Base-by-base conservation (phyloP, 805 yeast genomes). In the Dipodascus geniculatus region DNA sequence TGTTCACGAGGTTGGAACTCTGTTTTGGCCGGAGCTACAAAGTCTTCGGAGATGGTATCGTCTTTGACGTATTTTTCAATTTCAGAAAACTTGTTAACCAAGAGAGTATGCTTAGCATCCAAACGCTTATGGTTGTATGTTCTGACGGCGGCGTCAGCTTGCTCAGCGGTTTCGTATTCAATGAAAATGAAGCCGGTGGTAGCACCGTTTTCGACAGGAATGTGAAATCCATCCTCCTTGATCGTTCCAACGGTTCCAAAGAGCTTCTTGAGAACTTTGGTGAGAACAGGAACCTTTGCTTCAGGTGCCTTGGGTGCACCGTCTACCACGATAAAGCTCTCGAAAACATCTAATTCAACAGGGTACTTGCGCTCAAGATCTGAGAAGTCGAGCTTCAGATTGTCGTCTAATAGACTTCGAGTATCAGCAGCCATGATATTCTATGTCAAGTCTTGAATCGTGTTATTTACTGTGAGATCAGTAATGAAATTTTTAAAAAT, bases 291-390 rank as follows among this genome's bases (percentile, higher is more conserved):
- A 51, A 82, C 86, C 71, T 93, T 93, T 52, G 87, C 68, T 66
- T 84, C 95, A 55, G 97, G 96, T 23, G 96, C 96, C 57, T 88
- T 75, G 60, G 99, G 99, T 9, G 96, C 90, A 50, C 99, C 99
- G 67, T 89, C 97, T 51, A 88, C 85, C 28, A 91, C 86, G 55
- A 91, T 81, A 65, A 80, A 89, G 63, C 79, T 79, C 64, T 87
- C 96, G 54, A 86, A 75, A 55, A 76, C 71, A 52, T 79, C 80
- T 53, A 77, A 80, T 54, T 79, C 77, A 51, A 85, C 81, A 22
- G 78, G 69, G 68, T 77, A 88, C 70, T 87, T 75, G 54, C 77
- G 81, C 68, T 91, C 97, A 65, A 91, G 76, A 68, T 90, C 97
- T 57, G 87, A 72, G 72, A 87, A 89, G 60, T 83, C 85, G 55